A percentile compares a stretch with the other conserved stretches of the same genome.
phyloP scores from a whole-genome alignment of 2,329 filamentous ascomycete species.

The Simplicillium aogashimaense region DNA sequence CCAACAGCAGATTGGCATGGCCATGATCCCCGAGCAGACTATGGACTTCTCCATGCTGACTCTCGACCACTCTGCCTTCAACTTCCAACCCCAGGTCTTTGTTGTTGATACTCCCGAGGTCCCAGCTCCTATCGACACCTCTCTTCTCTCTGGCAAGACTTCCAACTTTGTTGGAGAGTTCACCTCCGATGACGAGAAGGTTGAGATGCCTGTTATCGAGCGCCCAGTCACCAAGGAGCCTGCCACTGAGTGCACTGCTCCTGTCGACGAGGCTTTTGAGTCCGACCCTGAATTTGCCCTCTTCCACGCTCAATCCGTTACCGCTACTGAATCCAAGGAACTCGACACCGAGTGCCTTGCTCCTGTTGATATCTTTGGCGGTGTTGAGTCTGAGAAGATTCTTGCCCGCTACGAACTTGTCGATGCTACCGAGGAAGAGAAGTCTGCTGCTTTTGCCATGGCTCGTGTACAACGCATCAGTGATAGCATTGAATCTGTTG shows the following conservation, averaged over 20 bases:
- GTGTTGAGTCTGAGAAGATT: conserved; percentile 54
- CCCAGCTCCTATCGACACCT: conserved; percentile 48
- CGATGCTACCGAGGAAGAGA: conserved; percentile 41
- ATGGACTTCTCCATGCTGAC: conserved; percentile 67
- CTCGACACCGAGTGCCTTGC: conserved; percentile 31
- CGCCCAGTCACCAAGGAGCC: conserved; percentile 21
- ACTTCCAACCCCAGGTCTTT: conserved; percentile 63
- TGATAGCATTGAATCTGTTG: conserved; percentile 22
- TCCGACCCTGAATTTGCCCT: conserved; percentile 52
- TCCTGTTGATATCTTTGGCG: conserved; percentile 35
- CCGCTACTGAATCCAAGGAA: conserved; percentile 19
- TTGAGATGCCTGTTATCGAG: conserved; percentile 45
- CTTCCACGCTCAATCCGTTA: conserved; percentile 35
- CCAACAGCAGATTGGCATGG: conserved; percentile 65
- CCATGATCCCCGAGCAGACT: conserved; percentile 70
- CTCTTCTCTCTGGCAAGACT: conserved; percentile 61
- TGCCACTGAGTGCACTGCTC: conserved; percentile 20
- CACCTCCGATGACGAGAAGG: conserved; percentile 40
- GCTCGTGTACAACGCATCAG: conserved; percentile 40
- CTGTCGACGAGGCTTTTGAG: conserved; percentile 48
- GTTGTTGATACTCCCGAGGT: conserved; percentile 64
- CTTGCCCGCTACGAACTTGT: conserved; percentile 55
- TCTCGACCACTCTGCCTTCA: conserved; percentile 44
- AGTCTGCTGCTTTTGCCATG: conserved; percentile 31
- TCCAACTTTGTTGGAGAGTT: conserved; percentile 42